Conservation (phyloP, 2,329 filamentous ascomycete genomes). For the Sporothrix humicola region DNA sequence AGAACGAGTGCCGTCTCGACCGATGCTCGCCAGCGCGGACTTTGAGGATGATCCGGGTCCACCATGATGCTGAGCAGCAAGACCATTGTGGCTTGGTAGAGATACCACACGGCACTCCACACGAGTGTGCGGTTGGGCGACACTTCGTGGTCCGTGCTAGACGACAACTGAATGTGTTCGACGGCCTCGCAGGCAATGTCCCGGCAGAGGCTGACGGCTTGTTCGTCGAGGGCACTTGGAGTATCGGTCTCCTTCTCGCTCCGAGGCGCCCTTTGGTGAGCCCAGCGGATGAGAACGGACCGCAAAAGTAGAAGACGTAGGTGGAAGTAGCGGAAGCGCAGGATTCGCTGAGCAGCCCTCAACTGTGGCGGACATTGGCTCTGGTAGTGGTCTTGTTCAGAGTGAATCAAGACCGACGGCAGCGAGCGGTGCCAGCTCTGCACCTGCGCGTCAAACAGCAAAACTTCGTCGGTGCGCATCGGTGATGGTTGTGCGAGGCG, state of each 20-base stretch:
- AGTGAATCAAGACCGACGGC: neutral
- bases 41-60: neutral
- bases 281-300: neutral
- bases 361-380: neutral
- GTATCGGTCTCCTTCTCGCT: neutral
- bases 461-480: neutral
- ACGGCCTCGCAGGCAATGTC: conserved; percentile 10
- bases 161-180: neutral
- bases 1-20: conserved; percentile 6
- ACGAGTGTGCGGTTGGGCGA: neutral
- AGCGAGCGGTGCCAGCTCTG: conserved; percentile 3
- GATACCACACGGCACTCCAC: conserved; percentile 9
- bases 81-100: conserved; percentile 9
- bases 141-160: neutral
- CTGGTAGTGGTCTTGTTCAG: neutral
- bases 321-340: neutral
- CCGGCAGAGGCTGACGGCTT: conserved; percentile 7
- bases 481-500: conserved; percentile 1
- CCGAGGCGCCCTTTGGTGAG: neutral
- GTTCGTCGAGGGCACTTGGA: neutral
- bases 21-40: neutral
- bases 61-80: neutral
- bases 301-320: neutral
- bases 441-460: conserved; percentile 12
- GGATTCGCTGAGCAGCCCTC: neutral